Evolutionary conservation across 352 stramenopile species (phyloP).

Genomic region (Pythium coloratum): DNA sequence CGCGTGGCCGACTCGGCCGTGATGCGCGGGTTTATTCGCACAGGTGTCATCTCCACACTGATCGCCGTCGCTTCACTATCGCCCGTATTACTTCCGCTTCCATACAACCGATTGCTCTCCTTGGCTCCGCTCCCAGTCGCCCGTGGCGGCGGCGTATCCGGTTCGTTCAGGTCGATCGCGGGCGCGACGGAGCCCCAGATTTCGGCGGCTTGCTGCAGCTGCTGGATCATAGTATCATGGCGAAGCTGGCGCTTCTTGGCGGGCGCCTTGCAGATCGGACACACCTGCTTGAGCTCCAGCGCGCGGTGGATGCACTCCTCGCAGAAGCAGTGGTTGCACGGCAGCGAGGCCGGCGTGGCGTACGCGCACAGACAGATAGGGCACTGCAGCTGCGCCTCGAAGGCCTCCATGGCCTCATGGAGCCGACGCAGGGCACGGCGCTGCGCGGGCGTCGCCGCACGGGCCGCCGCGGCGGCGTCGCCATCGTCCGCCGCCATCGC

Average conservation of each 20-base stretch:
- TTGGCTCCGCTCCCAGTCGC: conserved; percentile 1
- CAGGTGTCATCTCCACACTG: conserved; percentile 5
- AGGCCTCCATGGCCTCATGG: conserved; percentile 55
- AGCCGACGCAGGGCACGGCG: conserved; percentile 45
- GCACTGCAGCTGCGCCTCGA: conserved; percentile 77
- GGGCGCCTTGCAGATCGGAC: conserved; percentile 82
- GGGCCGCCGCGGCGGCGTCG: neutral
- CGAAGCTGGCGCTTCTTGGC: conserved; percentile 78
- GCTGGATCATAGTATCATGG: conserved; percentile 74
- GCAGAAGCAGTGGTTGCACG: conserved; percentile 89
- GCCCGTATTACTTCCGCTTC: neutral
- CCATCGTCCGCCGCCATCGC: conserved; percentile 11
- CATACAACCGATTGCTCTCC: neutral
- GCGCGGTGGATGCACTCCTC: conserved; percentile 86
- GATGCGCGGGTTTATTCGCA: conserved; percentile 30
- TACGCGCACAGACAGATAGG: conserved; percentile 84
- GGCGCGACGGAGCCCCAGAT: conserved; percentile 35
- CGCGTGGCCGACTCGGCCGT: conserved; percentile 2
- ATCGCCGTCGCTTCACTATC: neutral
- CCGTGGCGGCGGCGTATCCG: neutral
- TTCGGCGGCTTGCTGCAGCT: conserved; percentile 60
- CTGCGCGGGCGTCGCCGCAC: conserved; percentile 18
- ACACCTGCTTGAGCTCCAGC: conserved; percentile 74
- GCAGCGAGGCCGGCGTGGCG: conserved; percentile 64
- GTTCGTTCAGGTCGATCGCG: conserved; percentile 5